Evolutionary conservation across 179 eudicot species (phyloP).

Genomic region (Beta lomatogona): DNA sequence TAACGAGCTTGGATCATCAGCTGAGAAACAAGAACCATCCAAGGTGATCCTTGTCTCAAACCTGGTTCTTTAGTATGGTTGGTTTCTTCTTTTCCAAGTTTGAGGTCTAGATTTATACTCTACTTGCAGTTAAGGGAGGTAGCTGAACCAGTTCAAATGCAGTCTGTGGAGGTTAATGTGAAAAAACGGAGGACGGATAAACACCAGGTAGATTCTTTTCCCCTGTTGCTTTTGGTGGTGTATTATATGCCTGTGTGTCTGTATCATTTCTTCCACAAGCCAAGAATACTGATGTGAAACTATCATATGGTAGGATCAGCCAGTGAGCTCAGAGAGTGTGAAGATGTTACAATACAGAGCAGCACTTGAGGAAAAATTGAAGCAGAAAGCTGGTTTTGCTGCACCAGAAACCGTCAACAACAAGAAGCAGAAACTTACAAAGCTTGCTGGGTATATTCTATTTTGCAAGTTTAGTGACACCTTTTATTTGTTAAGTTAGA

Average conservation of each 20-base stretch:
- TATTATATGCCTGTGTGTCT: background rate
- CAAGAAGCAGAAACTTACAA: conserved; percentile 40
- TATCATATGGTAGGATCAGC: conserved; percentile 46
- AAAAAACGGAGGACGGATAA: conserved; percentile 36
- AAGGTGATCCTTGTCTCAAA: conserved; percentile 37
- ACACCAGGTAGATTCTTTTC: conserved; percentile 43
- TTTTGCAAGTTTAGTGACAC: conserved; percentile 5
- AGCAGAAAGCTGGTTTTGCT: conserved; percentile 60
- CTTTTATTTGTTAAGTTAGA: background rate
- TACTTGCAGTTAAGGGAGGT: conserved; percentile 29
- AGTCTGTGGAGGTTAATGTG: conserved; percentile 27
- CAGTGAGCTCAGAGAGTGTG: conserved; percentile 53
- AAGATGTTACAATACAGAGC: conserved; percentile 90
- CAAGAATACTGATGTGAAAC: conserved; percentile 12
- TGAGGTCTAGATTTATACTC: conserved; percentile 17
- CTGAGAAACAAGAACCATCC: background rate
- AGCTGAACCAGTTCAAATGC: conserved; percentile 40
- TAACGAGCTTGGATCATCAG: too few relatives aligned
- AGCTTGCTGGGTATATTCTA: conserved; percentile 44
- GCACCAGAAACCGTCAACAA: conserved; percentile 34
- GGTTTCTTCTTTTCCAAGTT: background rate
- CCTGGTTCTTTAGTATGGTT: background rate
- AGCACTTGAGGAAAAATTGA: conserved; percentile 74
- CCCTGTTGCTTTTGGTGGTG: background rate
- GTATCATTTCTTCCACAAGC: conserved; percentile 7